Evolutionary conservation across 2,329 filamentous ascomycete species (phyloP).

Genomic region (Acephala macrosclerotiorum): DNA sequence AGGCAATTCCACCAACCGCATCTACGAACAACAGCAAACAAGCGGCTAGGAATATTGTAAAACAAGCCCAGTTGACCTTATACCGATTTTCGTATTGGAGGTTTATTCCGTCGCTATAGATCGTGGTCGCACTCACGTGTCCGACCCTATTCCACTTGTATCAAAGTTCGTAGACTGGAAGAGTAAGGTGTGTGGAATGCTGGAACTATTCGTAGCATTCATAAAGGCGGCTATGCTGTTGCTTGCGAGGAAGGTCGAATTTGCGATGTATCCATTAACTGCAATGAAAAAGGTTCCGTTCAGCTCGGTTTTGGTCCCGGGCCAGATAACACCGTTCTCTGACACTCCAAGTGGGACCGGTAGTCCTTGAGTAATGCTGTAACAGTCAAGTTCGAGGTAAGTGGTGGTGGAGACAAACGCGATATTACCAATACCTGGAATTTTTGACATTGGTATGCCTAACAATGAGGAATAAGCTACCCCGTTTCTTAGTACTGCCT

Average conservation of each 20-base stretch:
- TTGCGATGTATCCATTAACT: background rate
- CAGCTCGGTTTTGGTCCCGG: background rate
- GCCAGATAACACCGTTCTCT: background rate
- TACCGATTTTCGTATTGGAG: slow-evolving; percentile 3
- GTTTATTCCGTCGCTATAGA: background rate
- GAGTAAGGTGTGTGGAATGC: slow-evolving; percentile 1
- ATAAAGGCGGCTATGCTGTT: background rate
- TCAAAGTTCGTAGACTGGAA: slow-evolving; percentile 9
- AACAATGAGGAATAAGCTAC: slow-evolving; percentile 17
- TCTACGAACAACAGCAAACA: background rate
- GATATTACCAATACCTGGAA: slow-evolving; percentile 3
- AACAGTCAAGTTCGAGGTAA: slow-evolving; percentile 18
- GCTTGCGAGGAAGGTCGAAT: background rate
- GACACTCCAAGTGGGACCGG: background rate
- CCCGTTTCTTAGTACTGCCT: background rate
- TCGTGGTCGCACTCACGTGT: background rate
- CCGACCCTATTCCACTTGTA: background rate
- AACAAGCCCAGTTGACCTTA: background rate
- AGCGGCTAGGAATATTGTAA: background rate
- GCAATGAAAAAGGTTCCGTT: slow-evolving; percentile 3
- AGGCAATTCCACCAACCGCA: background rate
- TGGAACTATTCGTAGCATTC: slow-evolving; percentile 4
- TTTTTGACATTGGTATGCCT: slow-evolving; percentile 10
- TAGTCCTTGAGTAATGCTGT: slow-evolving; percentile 9
- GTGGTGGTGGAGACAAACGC: slow-evolving; percentile 10